Percentiles rank a stretch among this genome's conserved stretches.
phyloP scores from a whole-genome alignment of 768 basidiomycete genomes.

The Lepiota venenata region DNA sequence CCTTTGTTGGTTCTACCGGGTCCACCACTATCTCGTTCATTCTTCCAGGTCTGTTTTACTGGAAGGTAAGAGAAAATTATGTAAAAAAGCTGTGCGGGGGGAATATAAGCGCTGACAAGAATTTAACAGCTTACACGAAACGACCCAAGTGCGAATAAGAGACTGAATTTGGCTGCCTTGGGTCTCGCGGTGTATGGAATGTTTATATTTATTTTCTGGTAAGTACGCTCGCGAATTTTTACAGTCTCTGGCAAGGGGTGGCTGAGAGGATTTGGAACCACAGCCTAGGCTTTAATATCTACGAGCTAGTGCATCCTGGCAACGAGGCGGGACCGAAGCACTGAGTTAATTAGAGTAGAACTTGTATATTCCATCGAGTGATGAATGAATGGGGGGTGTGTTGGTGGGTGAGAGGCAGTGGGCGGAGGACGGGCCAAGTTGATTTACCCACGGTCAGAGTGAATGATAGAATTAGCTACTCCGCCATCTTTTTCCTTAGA shows the following conservation, averaged over 20 bases:
- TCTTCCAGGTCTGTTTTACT: conserved; percentile 89
- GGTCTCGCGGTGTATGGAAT: conserved; percentile 73
- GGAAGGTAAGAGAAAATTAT: conserved; percentile 56
- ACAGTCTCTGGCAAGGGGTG: not conserved
- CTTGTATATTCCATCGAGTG: conserved; percentile 2
- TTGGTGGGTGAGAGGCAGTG: conserved; percentile 3
- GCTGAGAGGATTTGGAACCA: conserved; percentile 10
- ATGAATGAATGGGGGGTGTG: not conserved
- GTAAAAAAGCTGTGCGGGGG: not conserved
- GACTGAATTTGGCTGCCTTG: conserved; percentile 55
- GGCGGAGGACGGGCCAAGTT: conserved; percentile 7
- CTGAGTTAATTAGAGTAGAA: conserved; percentile 13
- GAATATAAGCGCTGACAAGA: conserved; percentile 8
- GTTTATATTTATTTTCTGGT: conserved; percentile 88
- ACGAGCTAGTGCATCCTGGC: conserved; percentile 46
- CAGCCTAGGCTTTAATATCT: conserved; percentile 81
- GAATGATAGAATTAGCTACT: conserved; percentile 13
- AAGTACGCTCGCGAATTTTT: conserved; percentile 44
- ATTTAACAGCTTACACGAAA: conserved; percentile 59
- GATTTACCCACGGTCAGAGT: conserved; percentile 37
- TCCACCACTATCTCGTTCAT: conserved; percentile 98
- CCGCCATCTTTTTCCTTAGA: conserved; percentile 17
- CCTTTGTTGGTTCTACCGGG: conserved; percentile 95
- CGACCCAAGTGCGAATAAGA: conserved; percentile 49
- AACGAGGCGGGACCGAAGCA: conserved; percentile 4